A percentile compares a stretch with the other conserved stretches of the same genome.
These are phyloP conservation scores for Ceratocystis lukuohia DNA, from an alignment of 2,329 filamentous ascomycete species.

Conservation along the genomic window DNA sequence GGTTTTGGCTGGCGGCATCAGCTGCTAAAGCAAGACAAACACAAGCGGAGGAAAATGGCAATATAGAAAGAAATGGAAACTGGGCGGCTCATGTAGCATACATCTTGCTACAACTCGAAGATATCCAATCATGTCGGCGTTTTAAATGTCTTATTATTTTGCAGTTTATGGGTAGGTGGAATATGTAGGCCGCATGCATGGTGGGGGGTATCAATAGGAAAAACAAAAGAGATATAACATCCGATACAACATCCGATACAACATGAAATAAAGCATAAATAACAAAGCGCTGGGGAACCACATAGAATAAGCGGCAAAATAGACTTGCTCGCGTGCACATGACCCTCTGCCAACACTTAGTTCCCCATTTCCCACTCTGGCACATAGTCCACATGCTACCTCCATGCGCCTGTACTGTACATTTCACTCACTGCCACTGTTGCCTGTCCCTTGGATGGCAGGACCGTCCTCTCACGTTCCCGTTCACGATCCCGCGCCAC, in stretches of 20 bases:
- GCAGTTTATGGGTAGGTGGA: neutral
- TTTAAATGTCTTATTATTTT: neutral
- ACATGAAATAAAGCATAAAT: neutral
- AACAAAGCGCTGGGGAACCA: neutral
- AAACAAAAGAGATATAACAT: neutral
- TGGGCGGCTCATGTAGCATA: neutral
- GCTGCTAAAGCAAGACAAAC: neutral
- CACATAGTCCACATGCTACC: slow-evolving; percentile 27
- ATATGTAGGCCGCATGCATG: neutral
- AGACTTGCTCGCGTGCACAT: no score
- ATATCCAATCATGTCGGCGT: neutral
- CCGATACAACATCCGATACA: neutral
- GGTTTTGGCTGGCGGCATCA: neutral
- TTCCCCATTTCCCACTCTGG: slow-evolving; percentile 32
- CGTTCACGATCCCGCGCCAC: slow-evolving; percentile 22
- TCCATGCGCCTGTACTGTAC: slow-evolving; percentile 30
- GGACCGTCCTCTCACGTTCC: neutral
- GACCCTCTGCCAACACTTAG: neutral
- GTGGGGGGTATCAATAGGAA: neutral
- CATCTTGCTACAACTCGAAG: neutral
- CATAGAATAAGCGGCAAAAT: neutral
- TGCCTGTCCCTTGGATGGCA: neutral
- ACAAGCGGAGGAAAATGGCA: neutral
- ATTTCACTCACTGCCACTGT: slow-evolving; percentile 9
- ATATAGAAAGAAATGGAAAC: neutral